phyloP scores from a whole-genome alignment of 2,329 filamentous ascomycete species.

The Hyphodiscus sp. region DNA sequence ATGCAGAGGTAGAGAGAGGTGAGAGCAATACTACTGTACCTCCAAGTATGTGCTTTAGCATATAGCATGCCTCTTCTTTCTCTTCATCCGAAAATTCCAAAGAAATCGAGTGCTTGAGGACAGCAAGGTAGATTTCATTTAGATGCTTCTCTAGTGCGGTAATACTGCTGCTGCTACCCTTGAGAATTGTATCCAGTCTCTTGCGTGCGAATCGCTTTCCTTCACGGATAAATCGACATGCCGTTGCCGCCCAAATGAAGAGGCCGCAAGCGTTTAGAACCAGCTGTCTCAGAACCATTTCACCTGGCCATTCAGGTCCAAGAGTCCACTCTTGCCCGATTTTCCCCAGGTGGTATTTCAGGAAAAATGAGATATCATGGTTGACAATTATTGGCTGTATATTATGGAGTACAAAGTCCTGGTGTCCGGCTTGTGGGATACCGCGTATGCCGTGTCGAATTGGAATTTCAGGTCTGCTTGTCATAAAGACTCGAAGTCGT shows the following conservation, averaged over 20 bases:
- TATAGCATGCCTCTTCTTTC: slow-evolving; percentile 3
- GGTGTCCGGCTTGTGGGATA: background rate
- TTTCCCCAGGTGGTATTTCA: slow-evolving; percentile 13
- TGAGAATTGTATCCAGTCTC: slow-evolving; percentile 5
- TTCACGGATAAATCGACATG: slow-evolving; percentile 19
- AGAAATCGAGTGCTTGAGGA: slow-evolving; percentile 7
- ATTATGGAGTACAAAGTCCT: slow-evolving; percentile 22
- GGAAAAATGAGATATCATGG: slow-evolving; percentile 23
- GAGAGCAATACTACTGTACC: slow-evolving; percentile 1
- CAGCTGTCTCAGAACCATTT: slow-evolving; percentile 6
- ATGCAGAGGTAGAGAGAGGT: slow-evolving; percentile 1
- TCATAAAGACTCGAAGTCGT: slow-evolving; percentile 24
- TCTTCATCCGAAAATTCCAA: slow-evolving; percentile 4
- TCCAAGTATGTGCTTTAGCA: slow-evolving; percentile 6
- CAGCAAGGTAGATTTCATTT: slow-evolving; percentile 10
- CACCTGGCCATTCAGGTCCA: slow-evolving; percentile 2
- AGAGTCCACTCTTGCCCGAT: slow-evolving; percentile 1
- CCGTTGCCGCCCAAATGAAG: too few species aligned
- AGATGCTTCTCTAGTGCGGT: slow-evolving; percentile 6
- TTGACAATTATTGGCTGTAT: slow-evolving; percentile 17
- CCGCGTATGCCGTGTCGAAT: slow-evolving; percentile 16
- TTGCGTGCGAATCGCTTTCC: slow-evolving; percentile 1
- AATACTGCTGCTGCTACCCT: background rate
- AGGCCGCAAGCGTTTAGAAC: slow-evolving; percentile 8
- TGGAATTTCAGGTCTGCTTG: slow-evolving; percentile 25